phyloP scores from a whole-genome alignment of 257 asterid species.

The Solanum etuberosum region DNA sequence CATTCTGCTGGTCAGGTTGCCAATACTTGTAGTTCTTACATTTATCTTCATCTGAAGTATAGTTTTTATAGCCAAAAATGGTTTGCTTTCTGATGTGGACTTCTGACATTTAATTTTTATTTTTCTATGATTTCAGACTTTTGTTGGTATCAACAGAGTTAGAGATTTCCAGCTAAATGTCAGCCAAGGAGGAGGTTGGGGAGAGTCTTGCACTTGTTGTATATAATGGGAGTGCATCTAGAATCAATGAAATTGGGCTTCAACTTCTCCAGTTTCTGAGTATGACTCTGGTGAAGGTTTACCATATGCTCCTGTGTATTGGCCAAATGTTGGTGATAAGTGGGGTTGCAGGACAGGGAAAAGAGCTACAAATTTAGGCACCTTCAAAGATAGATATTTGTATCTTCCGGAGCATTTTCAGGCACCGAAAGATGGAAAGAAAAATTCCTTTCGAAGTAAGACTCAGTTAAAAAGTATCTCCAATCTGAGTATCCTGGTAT shows the following conservation, averaged over 20 bases:
- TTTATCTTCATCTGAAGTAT: neutral
- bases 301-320: conserved; percentile 10
- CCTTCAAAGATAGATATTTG: conserved; percentile 51
- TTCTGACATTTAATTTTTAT: neutral
- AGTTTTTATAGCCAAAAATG: neutral
- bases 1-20: neutral
- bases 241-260: neutral
- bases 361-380: conserved; percentile 37
- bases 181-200: conserved; percentile 19
- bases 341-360: conserved; percentile 70
- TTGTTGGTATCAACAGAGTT: neutral
- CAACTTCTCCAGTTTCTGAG: conserved; percentile 13
- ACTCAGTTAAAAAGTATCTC: conserved; percentile 39
- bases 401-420: conserved; percentile 36
- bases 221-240: neutral
- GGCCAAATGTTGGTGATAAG: conserved; percentile 76
- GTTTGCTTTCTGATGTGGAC: neutral
- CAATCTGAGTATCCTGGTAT: conserved; percentile 35
- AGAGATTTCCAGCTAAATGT: neutral
- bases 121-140: neutral
- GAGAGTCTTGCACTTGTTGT: conserved; percentile 16
- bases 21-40: neutral
- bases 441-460: conserved; percentile 39
- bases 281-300: conserved; percentile 41
- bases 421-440: conserved; percentile 1